These are phyloP conservation scores for Lasiosphaeria ovina DNA, from an alignment of 495 filamentous ascomycete genomes.

Conservation along the genomic window DNA sequence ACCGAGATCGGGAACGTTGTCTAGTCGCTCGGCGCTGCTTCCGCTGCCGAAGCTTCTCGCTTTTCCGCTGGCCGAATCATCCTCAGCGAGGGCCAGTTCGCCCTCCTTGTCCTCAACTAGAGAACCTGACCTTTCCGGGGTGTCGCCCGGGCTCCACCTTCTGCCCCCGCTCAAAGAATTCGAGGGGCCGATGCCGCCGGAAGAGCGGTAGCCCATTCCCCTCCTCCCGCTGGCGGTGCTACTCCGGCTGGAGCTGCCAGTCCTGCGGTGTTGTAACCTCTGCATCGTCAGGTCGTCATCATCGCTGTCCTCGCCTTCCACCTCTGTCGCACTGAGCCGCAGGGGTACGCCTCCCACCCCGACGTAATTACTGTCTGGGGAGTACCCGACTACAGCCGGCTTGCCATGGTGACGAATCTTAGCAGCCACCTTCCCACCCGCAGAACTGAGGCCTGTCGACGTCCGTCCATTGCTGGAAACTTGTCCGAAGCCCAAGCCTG, in stretches of 20 bases:
- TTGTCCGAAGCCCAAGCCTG: conserved; percentile 20
- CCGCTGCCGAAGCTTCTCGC: conserved; percentile 51
- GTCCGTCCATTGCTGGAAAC: conserved; percentile 52
- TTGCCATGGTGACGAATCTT: conserved; percentile 82
- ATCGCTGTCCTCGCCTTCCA: conserved; percentile 77
- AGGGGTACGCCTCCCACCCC: conserved; percentile 77
- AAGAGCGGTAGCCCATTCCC: conserved; percentile 55
- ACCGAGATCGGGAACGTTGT: conserved; percentile 46
- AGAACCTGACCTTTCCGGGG: conserved; percentile 54
- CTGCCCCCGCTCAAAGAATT: conserved; percentile 39
- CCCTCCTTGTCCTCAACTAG: conserved; percentile 37
- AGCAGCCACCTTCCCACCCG: conserved; percentile 55
- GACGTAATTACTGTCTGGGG: conserved; percentile 67
- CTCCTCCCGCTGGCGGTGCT: conserved; percentile 67
- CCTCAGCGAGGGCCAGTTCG: conserved; percentile 32
- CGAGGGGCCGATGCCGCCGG: conserved; percentile 36
- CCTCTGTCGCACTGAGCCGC: conserved; percentile 88
- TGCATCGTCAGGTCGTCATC: conserved; percentile 64
- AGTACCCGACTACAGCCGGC: conserved; percentile 68
- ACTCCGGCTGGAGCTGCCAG: conserved; percentile 73
- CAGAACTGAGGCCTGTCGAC: conserved; percentile 53
- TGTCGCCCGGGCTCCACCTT: conserved; percentile 67
- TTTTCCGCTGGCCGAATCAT: conserved; percentile 46
- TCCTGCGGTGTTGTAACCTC: conserved; percentile 64
- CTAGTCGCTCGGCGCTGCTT: conserved; percentile 53